Evolutionary conservation across 2,329 filamentous ascomycete species (phyloP).

Genomic region (Teratosphaeria gauchensis): DNA sequence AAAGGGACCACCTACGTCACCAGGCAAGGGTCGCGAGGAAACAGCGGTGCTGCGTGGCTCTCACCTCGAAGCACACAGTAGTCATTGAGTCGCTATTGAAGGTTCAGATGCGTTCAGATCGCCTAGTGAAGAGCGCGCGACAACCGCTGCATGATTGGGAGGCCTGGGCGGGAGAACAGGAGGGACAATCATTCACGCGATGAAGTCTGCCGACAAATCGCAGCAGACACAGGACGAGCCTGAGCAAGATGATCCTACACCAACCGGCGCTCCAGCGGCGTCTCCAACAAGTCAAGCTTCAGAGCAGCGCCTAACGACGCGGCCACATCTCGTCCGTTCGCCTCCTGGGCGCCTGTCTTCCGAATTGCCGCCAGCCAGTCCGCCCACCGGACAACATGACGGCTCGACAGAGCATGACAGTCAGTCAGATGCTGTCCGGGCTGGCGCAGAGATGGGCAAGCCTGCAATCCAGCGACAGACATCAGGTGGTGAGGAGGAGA

Average conservation of each 20-base stretch:
- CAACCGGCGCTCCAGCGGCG: neutral
- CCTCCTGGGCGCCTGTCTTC: conserved; percentile 6
- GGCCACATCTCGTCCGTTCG: conserved; percentile 3
- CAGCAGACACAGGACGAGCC: conserved; percentile 2
- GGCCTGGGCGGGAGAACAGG: neutral
- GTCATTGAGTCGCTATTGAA: neutral
- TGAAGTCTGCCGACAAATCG: conserved; percentile 1
- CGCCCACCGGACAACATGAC: neutral
- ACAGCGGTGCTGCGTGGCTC: neutral
- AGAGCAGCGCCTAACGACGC: neutral
- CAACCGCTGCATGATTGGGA: conserved; percentile 1
- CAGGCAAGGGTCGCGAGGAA: neutral
- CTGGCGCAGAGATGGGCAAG: neutral
- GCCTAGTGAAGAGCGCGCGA: neutral
- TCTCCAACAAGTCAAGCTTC: neutral
- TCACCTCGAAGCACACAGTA: neutral
- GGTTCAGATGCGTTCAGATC: neutral
- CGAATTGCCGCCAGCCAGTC: conserved; percentile 1
- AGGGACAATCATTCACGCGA: conserved; percentile 1
- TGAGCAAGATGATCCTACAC: neutral
- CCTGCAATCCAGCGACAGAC: neutral
- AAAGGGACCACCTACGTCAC: neutral
- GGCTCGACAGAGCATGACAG: neutral
- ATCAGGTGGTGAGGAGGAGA: conserved; percentile 10
- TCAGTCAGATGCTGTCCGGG: neutral